These are phyloP conservation scores for Vitis hybrid DNA, from an alignment of 177 flowering plant species.

Conservation along the genomic window DNA sequence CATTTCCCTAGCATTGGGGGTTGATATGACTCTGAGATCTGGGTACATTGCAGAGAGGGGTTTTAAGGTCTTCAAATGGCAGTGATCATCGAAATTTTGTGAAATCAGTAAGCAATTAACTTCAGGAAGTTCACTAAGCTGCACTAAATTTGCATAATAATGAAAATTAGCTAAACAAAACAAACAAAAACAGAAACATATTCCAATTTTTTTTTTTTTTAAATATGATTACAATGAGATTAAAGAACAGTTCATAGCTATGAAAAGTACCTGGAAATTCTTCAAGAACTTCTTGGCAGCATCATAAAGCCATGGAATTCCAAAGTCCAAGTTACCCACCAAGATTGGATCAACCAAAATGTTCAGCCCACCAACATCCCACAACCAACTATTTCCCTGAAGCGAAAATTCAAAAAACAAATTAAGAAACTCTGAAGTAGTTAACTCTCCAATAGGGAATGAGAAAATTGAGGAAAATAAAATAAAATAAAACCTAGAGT, in stretches of 20 bases:
- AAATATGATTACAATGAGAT: neutral
- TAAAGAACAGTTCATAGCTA: neutral
- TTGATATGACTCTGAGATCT: conserved; percentile 70
- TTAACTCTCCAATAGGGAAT: neutral
- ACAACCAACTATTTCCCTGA: conserved; percentile 96
- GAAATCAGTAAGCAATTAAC: conserved; percentile 80
- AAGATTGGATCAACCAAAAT: conserved; percentile 90
- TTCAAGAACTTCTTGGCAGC: conserved; percentile 81
- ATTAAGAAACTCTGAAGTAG: neutral
- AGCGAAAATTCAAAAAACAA: conserved; percentile 5
- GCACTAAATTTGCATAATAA: conserved; percentile 26
- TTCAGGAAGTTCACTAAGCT: conserved; percentile 92
- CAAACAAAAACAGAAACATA: neutral
- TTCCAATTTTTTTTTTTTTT: neutral
- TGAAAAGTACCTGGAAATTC: conserved; percentile 62
- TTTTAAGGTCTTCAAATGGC: conserved; percentile 83
- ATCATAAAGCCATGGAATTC: conserved; percentile 92
- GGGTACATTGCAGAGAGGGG: conserved; percentile 69
- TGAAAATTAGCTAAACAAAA: conserved; percentile 4
- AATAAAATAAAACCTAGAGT: neutral
- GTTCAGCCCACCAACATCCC: conserved; percentile 73
- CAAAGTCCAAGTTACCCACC: conserved; percentile 95
- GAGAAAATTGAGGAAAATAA: neutral
- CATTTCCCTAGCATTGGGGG: conserved; percentile 82
- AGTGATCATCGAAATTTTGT: conserved; percentile 98